A percentile compares a stretch with the other conserved stretches of the same genome.
Evolutionary conservation across 192 early-diverging fungal genomes (phyloP).

Genomic region (Coemansia sp.): DNA sequence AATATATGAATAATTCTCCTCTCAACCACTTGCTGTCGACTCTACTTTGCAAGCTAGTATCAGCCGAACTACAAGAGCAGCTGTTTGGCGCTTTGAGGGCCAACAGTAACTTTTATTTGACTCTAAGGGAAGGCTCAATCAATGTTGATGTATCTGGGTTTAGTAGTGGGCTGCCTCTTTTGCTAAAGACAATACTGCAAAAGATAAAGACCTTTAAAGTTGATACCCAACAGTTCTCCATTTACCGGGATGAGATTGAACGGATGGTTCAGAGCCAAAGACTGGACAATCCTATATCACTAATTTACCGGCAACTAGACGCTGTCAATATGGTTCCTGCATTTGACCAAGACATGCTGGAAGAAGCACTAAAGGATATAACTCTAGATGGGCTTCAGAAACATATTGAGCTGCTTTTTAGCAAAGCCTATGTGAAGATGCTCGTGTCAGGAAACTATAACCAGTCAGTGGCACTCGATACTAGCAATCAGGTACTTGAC

Average conservation of each 20-base stretch:
- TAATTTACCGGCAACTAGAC: neutral
- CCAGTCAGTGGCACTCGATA: conserved; percentile 62
- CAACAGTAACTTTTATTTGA: conserved; percentile 67
- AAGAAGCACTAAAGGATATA: conserved; percentile 68
- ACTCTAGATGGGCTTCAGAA: conserved; percentile 67
- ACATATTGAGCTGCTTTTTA: conserved; percentile 71
- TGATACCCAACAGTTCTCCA: conserved; percentile 64
- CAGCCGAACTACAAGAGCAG: conserved; percentile 66
- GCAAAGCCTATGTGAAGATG: conserved; percentile 70
- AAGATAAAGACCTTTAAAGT: conserved; percentile 64
- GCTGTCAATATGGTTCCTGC: neutral
- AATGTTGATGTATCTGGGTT: conserved; percentile 71
- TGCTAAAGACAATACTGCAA: conserved; percentile 68
- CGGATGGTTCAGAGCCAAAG: neutral
- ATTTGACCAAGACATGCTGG: conserved; percentile 67
- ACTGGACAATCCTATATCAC: neutral
- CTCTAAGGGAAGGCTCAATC: conserved; percentile 63
- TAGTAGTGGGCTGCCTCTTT: conserved; percentile 74
- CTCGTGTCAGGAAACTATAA: conserved; percentile 81
- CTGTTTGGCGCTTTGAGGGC: conserved; percentile 79
- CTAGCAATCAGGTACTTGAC: conserved; percentile 58
- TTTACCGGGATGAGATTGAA: conserved; percentile 10
- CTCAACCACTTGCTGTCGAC: neutral
- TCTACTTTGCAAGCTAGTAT: conserved; percentile 3
- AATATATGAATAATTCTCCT: neutral